A percentile compares a stretch with the other conserved stretches of the same genome.
phyloP scores from a whole-genome alignment of 2,329 filamentous ascomycete species.

The Microthyrium microscopicum region DNA sequence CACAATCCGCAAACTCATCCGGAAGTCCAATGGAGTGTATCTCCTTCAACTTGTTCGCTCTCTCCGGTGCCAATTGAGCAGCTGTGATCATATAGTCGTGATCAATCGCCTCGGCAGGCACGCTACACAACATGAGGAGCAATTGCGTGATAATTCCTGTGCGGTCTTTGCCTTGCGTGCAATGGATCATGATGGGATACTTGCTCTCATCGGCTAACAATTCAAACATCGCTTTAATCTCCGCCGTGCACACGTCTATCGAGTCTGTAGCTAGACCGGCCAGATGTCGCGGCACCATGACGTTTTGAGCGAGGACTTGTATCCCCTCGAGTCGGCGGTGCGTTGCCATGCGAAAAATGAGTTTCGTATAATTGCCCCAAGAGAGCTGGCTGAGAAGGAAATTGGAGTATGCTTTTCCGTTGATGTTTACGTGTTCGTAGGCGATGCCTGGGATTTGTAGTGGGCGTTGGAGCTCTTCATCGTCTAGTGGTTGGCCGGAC shows the following conservation, averaged over 20 bases:
- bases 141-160: constrained; percentile 58
- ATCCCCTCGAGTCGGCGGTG: constrained; percentile 57
- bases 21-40: constrained; percentile 54
- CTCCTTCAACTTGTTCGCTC: constrained; percentile 47
- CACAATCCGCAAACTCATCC: constrained; percentile 55
- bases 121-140: constrained; percentile 43
- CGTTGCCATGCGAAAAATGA: constrained; percentile 45
- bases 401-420: constrained; percentile 53
- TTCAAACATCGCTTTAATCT: constrained; percentile 39
- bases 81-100: constrained; percentile 57
- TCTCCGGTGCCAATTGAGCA: constrained; percentile 42
- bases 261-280: constrained; percentile 52
- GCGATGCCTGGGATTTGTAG: constrained; percentile 45
- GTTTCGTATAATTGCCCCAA: constrained; percentile 47
- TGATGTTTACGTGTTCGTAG: constrained; percentile 56
- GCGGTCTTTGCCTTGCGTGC: constrained; percentile 79
- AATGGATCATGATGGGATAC: constrained; percentile 59
- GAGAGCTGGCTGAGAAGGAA: constrained; percentile 51
- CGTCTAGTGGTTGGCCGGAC: constrained; percentile 29
- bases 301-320: constrained; percentile 48
- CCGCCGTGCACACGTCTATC: constrained; percentile 47
- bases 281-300: constrained; percentile 58
- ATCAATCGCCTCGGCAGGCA: constrained; percentile 43
- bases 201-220: constrained; percentile 30
- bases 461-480: constrained; percentile 36